Base-by-base conservation (phyloP, 2,329 filamentous ascomycete genomes). In the Aureobasidium mangrovei region DNA sequence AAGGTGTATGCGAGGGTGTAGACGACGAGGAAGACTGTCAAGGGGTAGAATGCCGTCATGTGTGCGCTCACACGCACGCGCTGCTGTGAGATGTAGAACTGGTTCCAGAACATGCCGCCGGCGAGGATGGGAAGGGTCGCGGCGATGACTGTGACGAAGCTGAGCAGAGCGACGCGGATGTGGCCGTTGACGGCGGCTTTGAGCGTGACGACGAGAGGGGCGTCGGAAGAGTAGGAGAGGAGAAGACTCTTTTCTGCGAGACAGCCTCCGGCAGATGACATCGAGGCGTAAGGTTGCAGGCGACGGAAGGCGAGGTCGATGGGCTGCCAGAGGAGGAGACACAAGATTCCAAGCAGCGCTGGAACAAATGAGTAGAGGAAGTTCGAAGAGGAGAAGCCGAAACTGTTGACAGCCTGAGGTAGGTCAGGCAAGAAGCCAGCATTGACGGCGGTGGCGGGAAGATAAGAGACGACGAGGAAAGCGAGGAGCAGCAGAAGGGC, bases 291-390 rank as follows among this genome's bases (percentile, higher is more conserved):
- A 0, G 86, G 85, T 60, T 83, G 79, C 3, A 89, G 75, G 32
- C 82, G 74, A 52, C 85, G 81, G 56, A 88, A 65, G 2, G 78
- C 74, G 64, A 81, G 75, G 63, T 90, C 86, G 54, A 89, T 69
- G 32, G 79, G 77, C 58, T 86, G 79, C 66, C 88, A 83, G 48
- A 78, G 67, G 43, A 89, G 76, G 65, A 84, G 86, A 46, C 88
- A 70, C 12, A 86, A 60, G 63, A 83, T 80, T 4, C 83, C 87
- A 29, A 90, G 65, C 0, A 86, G 61, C 2, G 84, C 80, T 0
- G 87, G 86, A 26, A 91, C 54, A 68, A 91, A 89, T 57, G 80
- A 82, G 73, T 90, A 96, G 48, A 95, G 72, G 70, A 96, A 96
- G 69, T 95, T 89, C 47, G 89, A 88, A 0, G 87, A 76, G 1